Evolutionary conservation across 176 grass and related monocot species (phyloP).

Genomic region (Bolboschoenus planiculmis): DNA sequence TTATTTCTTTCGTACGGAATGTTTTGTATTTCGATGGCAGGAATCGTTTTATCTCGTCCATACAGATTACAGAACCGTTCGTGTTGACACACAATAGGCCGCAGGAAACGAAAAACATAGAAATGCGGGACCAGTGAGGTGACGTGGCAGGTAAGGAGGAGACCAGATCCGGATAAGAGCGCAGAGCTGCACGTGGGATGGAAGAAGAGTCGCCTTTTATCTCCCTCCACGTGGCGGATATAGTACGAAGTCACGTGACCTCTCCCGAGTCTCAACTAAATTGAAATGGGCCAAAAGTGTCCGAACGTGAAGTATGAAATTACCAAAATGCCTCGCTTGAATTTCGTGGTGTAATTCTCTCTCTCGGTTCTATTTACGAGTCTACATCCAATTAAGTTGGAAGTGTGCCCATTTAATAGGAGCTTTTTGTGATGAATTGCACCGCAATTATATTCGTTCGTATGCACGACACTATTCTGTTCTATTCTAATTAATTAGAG

Average conservation of each 20-base stretch:
- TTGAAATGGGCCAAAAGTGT: background rate
- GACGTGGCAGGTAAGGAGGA: constrained; percentile 11
- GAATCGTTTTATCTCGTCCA: too few relatives aligned
- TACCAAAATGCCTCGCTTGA: background rate
- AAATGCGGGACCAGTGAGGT: background rate
- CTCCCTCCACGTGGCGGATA: background rate
- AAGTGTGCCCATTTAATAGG: background rate
- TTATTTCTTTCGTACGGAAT: too few relatives aligned
- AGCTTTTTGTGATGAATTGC: background rate
- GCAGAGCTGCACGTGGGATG: background rate
- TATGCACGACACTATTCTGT: background rate
- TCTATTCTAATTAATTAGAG: too few relatives aligned
- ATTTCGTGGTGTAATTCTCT: background rate
- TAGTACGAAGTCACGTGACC: constrained; percentile 1
- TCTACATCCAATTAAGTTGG: background rate
- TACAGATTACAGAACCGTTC: too few relatives aligned
- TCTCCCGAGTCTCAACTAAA: background rate
- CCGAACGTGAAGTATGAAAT: background rate
- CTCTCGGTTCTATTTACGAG: background rate
- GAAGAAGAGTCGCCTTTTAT: background rate
- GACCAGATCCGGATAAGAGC: constrained; percentile 22
- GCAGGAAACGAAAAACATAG: background rate
- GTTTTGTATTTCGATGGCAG: too few relatives aligned
- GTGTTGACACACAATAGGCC: background rate
- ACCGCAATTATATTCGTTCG: background rate